Evolutionary conservation across 2,329 filamentous ascomycete genomes (phyloP).

Genomic region (Teratosphaeria epicoccoides): DNA sequence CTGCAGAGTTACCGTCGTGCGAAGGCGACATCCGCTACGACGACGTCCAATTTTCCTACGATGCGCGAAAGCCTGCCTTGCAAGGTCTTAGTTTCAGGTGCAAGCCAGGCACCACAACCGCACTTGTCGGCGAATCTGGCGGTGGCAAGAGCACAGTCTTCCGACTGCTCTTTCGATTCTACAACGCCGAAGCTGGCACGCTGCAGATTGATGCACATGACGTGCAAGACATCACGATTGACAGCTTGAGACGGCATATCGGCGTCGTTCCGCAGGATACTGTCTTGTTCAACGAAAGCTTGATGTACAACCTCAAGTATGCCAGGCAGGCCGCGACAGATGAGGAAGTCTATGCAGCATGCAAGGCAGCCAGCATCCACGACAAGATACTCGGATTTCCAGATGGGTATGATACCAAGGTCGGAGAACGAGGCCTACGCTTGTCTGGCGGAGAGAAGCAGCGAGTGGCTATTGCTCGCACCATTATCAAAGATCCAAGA

Average conservation of each 20-base stretch:
- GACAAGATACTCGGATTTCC: constrained; percentile 85
- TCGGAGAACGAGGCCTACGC: constrained; percentile 78
- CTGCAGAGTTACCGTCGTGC: constrained; percentile 54
- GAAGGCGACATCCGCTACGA: constrained; percentile 77
- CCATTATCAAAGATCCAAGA: constrained; percentile 80
- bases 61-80: constrained; percentile 72
- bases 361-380: constrained; percentile 79
- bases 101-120: constrained; percentile 81
- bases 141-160: constrained; percentile 97
- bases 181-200: constrained; percentile 68
- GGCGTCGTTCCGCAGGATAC: constrained; percentile 97
- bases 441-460: constrained; percentile 89
- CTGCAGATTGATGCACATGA: constrained; percentile 79
- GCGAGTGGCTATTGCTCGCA: constrained; percentile 83
- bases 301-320: constrained; percentile 93
- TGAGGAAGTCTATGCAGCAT: constrained; percentile 72
- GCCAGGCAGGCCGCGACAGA: constrained; percentile 72
- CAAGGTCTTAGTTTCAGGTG: constrained; percentile 78
- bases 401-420: constrained; percentile 78
- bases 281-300: constrained; percentile 82
- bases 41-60: constrained; percentile 84
- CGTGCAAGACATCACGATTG: constrained; percentile 71
- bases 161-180: constrained; percentile 91
- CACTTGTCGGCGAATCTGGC: constrained; percentile 90
- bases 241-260: constrained; percentile 83